Base-by-base conservation (phyloP, 192 early-diverging fungal species). In the Gonapodya prolifera region DNA sequence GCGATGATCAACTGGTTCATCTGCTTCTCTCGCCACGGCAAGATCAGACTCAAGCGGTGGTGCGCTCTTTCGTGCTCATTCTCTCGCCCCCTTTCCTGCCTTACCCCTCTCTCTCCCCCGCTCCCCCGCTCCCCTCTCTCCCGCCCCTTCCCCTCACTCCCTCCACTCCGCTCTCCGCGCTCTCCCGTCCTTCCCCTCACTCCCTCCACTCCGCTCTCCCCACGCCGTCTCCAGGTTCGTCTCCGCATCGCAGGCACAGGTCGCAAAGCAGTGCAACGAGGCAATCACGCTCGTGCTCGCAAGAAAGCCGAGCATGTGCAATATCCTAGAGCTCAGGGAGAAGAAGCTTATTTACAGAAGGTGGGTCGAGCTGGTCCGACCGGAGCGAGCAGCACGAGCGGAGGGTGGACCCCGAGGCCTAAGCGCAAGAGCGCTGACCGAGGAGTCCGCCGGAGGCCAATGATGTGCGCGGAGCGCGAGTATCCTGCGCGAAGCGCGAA, bases 21-120 rank as follows among this genome's bases (percentile, higher is more conserved):
- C 69, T 77, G 85, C 69, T 87, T 87, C 76, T 86, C 83, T 78
- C 83, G 86, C 75, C 86, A 87, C 78, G 86, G 86, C 77, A 87
- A 87, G 79, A 84, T 87, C 69, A 84, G 86, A 31, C 79, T 87
- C 17, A 83, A 82, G 69, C 77, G 82, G 76, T 87, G 83, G 82
- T 61, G 8, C 8, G 45, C 23, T 61, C n/a, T n/a, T n/a, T n/a
- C n/a, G n/a, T n/a, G n/a, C n/a, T n/a, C n/a, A n/a, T n/a, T n/a
- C n/a, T n/a, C n/a, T n/a, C n/a, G n/a, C n/a, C n/a, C n/a, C n/a
- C n/a, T n/a, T n/a, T n/a, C n/a, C n/a, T n/a, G n/a, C n/a, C n/a
- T n/a, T n/a, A n/a, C n/a, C n/a, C n/a, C n/a, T n/a, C n/a, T n/a
- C n/a, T n/a, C n/a, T n/a, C n/a, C n/a, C n/a, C n/a, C n/a, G n/a